These are phyloP conservation scores for Rhododendron mucronatum DNA, from an alignment of 148 eudicot species.

Conservation along the genomic window DNA sequence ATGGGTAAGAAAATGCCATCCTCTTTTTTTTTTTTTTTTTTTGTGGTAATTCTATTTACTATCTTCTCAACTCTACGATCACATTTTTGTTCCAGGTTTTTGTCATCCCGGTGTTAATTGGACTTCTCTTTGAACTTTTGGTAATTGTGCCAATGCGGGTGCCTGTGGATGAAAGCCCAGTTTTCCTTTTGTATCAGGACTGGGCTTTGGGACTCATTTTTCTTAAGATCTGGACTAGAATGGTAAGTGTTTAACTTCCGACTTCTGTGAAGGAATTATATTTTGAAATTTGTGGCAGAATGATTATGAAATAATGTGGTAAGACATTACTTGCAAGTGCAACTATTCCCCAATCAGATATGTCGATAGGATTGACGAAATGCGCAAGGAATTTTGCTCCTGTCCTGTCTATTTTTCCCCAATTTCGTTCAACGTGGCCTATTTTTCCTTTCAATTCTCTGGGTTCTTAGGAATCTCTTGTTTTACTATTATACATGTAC, in stretches of 20 bases:
- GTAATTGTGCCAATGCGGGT: slow-evolving; percentile 98
- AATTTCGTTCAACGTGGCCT: not conserved
- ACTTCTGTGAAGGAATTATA: not conserved
- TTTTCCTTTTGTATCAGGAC: slow-evolving; percentile 91
- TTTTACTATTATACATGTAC: not conserved
- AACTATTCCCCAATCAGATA: not conserved
- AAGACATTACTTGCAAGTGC: not conserved
- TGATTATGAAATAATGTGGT: not conserved
- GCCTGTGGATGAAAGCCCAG: slow-evolving; percentile 95
- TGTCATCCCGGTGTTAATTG: slow-evolving; percentile 84
- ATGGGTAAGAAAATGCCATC: slow-evolving; percentile 58
- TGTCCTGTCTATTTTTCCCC: not conserved
- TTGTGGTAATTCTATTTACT: not conserved
- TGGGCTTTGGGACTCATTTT: slow-evolving; percentile 94
- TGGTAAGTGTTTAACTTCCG: slow-evolving; percentile 44
- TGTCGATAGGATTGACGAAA: not conserved
- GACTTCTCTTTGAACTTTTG: slow-evolving; percentile 88
- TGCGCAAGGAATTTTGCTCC: not conserved
- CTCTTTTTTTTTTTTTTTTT: not conserved
- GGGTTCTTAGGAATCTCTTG: not conserved
- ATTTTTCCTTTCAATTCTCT: not conserved
- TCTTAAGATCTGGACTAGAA: slow-evolving; percentile 90
- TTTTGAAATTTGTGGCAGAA: not conserved
- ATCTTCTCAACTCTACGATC: not conserved
- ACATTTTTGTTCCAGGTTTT: slow-evolving; percentile 50